phyloP scores from a whole-genome alignment of 2,329 filamentous ascomycete species.

The Ascocoryne sarcoides region DNA sequence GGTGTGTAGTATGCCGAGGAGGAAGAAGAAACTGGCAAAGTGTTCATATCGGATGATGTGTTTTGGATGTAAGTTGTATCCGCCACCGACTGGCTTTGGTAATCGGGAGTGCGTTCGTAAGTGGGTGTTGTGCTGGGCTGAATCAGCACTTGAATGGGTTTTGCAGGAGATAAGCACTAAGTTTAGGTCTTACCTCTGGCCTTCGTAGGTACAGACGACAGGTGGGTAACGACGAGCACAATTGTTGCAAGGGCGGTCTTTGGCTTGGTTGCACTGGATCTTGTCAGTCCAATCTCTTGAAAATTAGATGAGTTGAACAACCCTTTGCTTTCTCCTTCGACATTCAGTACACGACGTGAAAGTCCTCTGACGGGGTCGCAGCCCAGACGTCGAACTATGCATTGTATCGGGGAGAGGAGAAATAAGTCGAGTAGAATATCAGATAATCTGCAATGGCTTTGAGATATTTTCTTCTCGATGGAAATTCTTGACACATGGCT shows the following conservation, averaged over 20 bases:
- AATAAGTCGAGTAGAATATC: constrained; percentile 1
- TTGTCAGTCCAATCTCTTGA: neutral
- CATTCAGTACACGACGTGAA: constrained; percentile 22
- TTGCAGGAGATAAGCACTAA: neutral
- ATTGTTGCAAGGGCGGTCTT: constrained; percentile 20
- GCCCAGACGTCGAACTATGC: constrained; percentile 12
- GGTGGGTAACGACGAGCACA: constrained; percentile 18
- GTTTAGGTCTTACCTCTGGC: constrained; percentile 11
- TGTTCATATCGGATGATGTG: neutral
- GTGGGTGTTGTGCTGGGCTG: constrained; percentile 12
- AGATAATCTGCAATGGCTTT: neutral
- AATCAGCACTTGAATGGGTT: constrained; percentile 5
- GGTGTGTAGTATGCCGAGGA: too few relatives aligned
- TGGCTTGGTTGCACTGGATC: constrained; percentile 19
- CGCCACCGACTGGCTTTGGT: constrained; percentile 1
- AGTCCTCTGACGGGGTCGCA: constrained; percentile 17
- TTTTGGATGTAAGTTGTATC: too few relatives aligned
- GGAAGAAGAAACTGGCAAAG: too few relatives aligned
- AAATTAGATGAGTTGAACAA: neutral
- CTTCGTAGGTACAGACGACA: constrained; percentile 16
- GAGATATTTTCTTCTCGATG: constrained; percentile 7
- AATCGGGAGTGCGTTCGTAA: constrained; percentile 7
- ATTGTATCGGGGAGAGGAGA: constrained; percentile 13
- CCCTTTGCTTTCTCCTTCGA: constrained; percentile 19
- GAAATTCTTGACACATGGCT: constrained; percentile 8